Evolutionary conservation across 2,329 filamentous ascomycete species (phyloP).

Genomic region (Coniochaeta pulveracea): DNA sequence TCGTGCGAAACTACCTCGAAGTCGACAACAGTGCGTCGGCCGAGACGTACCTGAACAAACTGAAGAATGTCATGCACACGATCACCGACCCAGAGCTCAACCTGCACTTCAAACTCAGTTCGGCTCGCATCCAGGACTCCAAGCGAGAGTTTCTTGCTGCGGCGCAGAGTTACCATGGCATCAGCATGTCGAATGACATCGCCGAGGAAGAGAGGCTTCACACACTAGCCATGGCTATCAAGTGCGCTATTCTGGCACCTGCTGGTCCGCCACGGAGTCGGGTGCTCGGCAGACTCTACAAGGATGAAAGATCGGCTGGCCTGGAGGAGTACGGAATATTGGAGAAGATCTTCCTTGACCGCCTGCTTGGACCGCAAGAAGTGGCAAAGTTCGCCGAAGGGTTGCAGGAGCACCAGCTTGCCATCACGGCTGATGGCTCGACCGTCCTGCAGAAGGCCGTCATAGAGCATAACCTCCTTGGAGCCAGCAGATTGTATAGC

Average conservation of each 20-base stretch:
- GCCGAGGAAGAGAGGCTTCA: slow-evolving; percentile 77
- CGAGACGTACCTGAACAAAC: slow-evolving; percentile 82
- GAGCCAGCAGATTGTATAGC: slow-evolving; percentile 66
- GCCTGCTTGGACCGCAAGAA: slow-evolving; percentile 70
- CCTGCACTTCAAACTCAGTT: slow-evolving; percentile 80
- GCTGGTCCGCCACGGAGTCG: slow-evolving; percentile 78
- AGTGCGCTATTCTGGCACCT: slow-evolving; percentile 84
- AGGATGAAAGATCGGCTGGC: slow-evolving; percentile 71
- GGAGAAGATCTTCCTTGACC: slow-evolving; percentile 95
- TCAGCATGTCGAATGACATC: slow-evolving; percentile 68
- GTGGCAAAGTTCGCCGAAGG: slow-evolving; percentile 75
- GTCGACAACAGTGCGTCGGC: slow-evolving; percentile 82
- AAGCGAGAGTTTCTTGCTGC: slow-evolving; percentile 84
- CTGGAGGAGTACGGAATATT: slow-evolving; percentile 77
- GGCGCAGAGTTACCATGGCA: slow-evolving; percentile 75
- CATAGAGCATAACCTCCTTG: slow-evolving; percentile 90
- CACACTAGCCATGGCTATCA: slow-evolving; percentile 77
- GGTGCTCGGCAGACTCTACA: slow-evolving; percentile 75
- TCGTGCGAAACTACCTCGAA: slow-evolving; percentile 88
- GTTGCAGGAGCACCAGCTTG: slow-evolving; percentile 79
- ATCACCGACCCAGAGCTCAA: slow-evolving; percentile 63
- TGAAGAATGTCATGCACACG: slow-evolving; percentile 82
- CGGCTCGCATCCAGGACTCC: slow-evolving; percentile 87
- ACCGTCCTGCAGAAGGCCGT: slow-evolving; percentile 91
- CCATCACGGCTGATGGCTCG: slow-evolving; percentile 77